Evolutionary conservation across 1,284 basidiomycete genomes (phyloP).

Genomic region (Baeospora myosura): DNA sequence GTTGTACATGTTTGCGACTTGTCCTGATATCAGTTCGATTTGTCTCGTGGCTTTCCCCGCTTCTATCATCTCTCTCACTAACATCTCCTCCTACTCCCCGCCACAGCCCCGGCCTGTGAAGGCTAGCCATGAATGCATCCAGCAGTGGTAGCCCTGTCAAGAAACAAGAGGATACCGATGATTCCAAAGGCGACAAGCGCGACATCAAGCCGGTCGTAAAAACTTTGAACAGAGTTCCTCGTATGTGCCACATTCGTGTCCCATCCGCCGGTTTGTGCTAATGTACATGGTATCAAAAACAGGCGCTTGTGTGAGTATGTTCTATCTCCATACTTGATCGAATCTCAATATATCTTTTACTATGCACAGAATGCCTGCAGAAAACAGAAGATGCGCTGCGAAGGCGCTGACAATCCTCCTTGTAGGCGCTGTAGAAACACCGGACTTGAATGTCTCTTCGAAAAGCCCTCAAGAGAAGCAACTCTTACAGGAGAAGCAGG

Average conservation of each 20-base stretch:
- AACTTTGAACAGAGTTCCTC: slow-evolving; percentile 75
- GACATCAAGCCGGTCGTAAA: slow-evolving; percentile 64
- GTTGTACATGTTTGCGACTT: slow-evolving; percentile 16
- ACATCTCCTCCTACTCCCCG: slow-evolving; percentile 1
- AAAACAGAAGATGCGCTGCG: slow-evolving; percentile 84
- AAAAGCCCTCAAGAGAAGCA: slow-evolving; percentile 80
- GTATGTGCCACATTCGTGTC: slow-evolving; percentile 38
- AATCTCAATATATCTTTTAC: slow-evolving; percentile 9
- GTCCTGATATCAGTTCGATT: background rate
- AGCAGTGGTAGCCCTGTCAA: slow-evolving; percentile 14
- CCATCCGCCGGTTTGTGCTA: slow-evolving; percentile 14
- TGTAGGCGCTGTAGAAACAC: slow-evolving; percentile 84
- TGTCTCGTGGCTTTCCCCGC: no score
- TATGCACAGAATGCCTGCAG: slow-evolving; percentile 66
- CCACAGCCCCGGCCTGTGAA: no score
- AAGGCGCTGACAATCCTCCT: slow-evolving; percentile 86
- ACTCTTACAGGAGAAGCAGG: slow-evolving; percentile 82
- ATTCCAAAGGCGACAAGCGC: slow-evolving; percentile 41
- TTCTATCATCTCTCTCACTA: slow-evolving; percentile 1
- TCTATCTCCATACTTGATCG: slow-evolving; percentile 5
- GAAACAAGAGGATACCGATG: slow-evolving; percentile 30
- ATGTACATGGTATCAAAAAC: slow-evolving; percentile 14
- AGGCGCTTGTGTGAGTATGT: slow-evolving; percentile 69
- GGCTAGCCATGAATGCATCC: slow-evolving; percentile 9
- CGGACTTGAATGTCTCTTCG: slow-evolving; percentile 81